These are phyloP conservation scores for Acer negundo DNA, from an alignment of 345 rosid genomes.

Conservation along the genomic window DNA sequence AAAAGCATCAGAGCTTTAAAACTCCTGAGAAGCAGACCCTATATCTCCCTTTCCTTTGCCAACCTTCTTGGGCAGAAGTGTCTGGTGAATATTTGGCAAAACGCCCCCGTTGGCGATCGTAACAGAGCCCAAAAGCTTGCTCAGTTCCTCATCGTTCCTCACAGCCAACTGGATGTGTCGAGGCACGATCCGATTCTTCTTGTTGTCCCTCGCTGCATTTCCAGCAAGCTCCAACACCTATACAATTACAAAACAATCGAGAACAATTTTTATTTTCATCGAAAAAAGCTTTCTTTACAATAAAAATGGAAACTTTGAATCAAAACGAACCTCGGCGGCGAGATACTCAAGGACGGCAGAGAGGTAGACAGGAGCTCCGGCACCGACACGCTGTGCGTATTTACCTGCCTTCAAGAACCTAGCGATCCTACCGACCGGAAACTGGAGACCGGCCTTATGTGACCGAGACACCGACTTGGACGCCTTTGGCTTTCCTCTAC, in stretches of 20 bases:
- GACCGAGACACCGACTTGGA: constrained; percentile 70
- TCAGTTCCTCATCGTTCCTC: constrained; percentile 77
- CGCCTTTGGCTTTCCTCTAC: constrained; percentile 70
- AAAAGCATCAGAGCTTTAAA: constrained; percentile 17
- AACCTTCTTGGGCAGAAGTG: constrained; percentile 60
- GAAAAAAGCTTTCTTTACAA: neutral
- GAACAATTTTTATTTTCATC: neutral
- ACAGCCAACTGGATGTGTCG: constrained; percentile 82
- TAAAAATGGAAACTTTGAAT: neutral
- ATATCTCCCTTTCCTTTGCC: constrained; percentile 61
- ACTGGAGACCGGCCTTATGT: constrained; percentile 78
- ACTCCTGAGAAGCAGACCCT: constrained; percentile 79
- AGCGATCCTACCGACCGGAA: constrained; percentile 79
- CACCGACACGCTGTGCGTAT: constrained; percentile 86
- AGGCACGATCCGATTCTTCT: constrained; percentile 72
- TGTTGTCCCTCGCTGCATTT: constrained; percentile 80
- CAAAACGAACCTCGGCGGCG: constrained; percentile 66
- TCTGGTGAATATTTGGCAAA: constrained; percentile 73
- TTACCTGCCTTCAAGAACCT: constrained; percentile 80
- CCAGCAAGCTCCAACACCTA: constrained; percentile 80
- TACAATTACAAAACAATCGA: neutral
- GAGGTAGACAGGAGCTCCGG: constrained; percentile 83
- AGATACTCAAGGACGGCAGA: constrained; percentile 83
- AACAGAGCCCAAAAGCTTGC: constrained; percentile 70
- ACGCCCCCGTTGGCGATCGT: constrained; percentile 86